Percentiles rank a stretch among this genome's conserved stretches.
Conservation (phyloP, 2,329 filamentous ascomycete genomes). For the Trichoderma oligosporum region DNA sequence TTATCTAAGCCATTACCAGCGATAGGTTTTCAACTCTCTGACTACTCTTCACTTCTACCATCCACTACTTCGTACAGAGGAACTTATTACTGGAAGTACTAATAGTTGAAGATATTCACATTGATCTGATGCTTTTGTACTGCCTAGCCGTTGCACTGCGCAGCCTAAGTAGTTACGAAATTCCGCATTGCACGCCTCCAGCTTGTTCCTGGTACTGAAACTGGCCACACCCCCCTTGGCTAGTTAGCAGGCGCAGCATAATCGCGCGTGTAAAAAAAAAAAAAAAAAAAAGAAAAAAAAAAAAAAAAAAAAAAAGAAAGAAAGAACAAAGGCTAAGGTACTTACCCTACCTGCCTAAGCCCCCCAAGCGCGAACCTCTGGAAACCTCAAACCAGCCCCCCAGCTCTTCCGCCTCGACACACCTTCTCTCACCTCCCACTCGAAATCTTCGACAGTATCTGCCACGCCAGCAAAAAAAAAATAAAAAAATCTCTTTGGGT, state of each 20-base stretch:
- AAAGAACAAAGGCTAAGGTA: too few species aligned
- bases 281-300: slow-evolving; percentile 23
- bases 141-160: background rate
- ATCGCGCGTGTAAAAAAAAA: slow-evolving; percentile 27
- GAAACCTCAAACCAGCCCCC: slow-evolving; percentile 21
- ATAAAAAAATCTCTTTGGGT: slow-evolving; percentile 4
- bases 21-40: slow-evolving; percentile 5
- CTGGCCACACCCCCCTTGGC: slow-evolving; percentile 16
- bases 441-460: slow-evolving; percentile 3
- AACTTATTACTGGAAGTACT: background rate
- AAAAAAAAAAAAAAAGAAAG: slow-evolving; percentile 24
- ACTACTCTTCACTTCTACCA: too few species aligned
- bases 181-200: slow-evolving; percentile 18
- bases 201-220: slow-evolving; percentile 3
- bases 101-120: too few species aligned
- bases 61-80: background rate
- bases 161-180: slow-evolving; percentile 9
- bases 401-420: slow-evolving; percentile 20
- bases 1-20: slow-evolving; percentile 10
- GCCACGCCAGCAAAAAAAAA: slow-evolving; percentile 7
- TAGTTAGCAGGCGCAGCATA: slow-evolving; percentile 23
- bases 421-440: slow-evolving; percentile 15
- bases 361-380: slow-evolving; percentile 25
- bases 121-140: background rate
- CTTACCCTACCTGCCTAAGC: slow-evolving; percentile 21